These are phyloP conservation scores for Eucalyptus regnans DNA, from an alignment of 345 rosid species.

Conservation along the genomic window DNA sequence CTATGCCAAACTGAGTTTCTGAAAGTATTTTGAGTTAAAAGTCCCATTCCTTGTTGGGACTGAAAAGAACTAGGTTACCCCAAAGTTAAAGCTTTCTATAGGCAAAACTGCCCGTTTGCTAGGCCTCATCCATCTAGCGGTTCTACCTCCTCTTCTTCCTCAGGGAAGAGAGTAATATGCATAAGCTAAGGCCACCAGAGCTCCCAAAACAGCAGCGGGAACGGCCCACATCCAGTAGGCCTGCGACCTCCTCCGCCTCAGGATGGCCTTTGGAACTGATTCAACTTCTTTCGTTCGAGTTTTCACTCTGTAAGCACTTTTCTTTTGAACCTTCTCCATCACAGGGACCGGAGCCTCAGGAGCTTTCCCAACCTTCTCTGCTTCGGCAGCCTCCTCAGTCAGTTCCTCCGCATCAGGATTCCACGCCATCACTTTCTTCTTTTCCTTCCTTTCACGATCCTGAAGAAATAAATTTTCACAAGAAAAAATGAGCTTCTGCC, in stretches of 20 bases:
- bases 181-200: constrained; percentile 24
- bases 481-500: not conserved
- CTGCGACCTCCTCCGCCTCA: constrained; percentile 58
- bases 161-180: constrained; percentile 38
- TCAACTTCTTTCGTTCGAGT: constrained; percentile 43
- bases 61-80: constrained; percentile 12
- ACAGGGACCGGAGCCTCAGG: constrained; percentile 16
- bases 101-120: not conserved
- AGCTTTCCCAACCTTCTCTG: constrained; percentile 29
- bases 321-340: constrained; percentile 32
- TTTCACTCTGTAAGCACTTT: constrained; percentile 17
- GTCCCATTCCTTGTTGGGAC: constrained; percentile 21
- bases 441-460: constrained; percentile 87
- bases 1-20: not conserved
- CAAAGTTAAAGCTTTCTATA: not conserved
- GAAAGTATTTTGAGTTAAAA: constrained; percentile 14
- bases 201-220: constrained; percentile 37
- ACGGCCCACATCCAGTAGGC: constrained; percentile 67
- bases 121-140: not conserved
- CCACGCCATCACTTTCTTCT: constrained; percentile 49
- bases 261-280: constrained; percentile 53
- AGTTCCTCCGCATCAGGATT: constrained; percentile 28
- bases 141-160: not conserved
- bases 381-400: constrained; percentile 34
- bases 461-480: constrained; percentile 6